Percentiles rank a stretch among this genome's conserved stretches.
Evolutionary conservation across 2,329 filamentous ascomycete species (phyloP).

Genomic region (Diplocarpon rosae): DNA sequence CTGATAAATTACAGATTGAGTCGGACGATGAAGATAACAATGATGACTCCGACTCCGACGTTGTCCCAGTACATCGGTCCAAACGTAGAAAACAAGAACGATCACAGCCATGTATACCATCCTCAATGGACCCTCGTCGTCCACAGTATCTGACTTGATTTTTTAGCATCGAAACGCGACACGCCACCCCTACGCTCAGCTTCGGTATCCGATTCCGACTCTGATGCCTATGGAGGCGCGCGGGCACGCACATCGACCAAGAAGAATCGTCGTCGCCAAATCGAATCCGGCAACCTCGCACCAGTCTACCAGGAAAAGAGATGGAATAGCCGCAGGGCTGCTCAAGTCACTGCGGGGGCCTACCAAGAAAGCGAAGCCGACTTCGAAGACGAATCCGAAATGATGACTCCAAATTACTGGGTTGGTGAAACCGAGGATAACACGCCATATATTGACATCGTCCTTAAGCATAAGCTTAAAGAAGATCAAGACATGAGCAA

Average conservation of each 20-base stretch:
- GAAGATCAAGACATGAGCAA: conserved; percentile 50
- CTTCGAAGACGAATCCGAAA: conserved; percentile 52
- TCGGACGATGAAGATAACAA: conserved; percentile 35
- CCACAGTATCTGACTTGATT: conserved; percentile 14
- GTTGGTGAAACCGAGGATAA: conserved; percentile 60
- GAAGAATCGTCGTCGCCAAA: conserved; percentile 66
- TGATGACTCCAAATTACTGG: conserved; percentile 60
- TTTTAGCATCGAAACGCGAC: conserved; percentile 47
- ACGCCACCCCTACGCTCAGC: conserved; percentile 44
- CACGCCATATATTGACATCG: conserved; percentile 77
- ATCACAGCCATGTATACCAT: conserved; percentile 49
- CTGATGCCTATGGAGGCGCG: conserved; percentile 66
- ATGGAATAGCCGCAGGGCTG: conserved; percentile 80
- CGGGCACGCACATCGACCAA: conserved; percentile 59
- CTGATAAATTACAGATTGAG: conserved; percentile 37
- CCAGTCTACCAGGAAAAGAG: conserved; percentile 69
- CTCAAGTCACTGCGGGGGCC: conserved; percentile 52
- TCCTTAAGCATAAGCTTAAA: conserved; percentile 75
- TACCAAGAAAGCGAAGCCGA: conserved; percentile 60
- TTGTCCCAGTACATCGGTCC: conserved; percentile 43
- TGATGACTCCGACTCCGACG: conserved; percentile 65
- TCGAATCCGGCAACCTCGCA: conserved; percentile 53
- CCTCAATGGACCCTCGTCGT: conserved; percentile 9
- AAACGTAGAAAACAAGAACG: conserved; percentile 61
- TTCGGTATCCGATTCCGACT: conserved; percentile 58